phyloP scores from a whole-genome alignment of 208 protist species.

The Trypanosoma boissoni region DNA sequence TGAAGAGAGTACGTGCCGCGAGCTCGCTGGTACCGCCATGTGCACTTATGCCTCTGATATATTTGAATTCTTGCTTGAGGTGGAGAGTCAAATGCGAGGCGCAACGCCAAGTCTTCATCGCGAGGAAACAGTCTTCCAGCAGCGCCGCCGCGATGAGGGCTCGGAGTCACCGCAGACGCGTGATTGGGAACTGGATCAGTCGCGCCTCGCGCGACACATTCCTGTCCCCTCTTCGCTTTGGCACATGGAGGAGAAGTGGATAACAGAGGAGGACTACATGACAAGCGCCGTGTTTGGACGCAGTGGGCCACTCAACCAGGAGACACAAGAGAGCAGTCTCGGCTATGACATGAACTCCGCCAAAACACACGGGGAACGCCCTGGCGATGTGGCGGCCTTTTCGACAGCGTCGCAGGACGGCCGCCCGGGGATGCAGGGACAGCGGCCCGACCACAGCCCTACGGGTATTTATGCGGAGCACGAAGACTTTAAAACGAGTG shows the following conservation, averaged over 20 bases:
- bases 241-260: conserved; percentile 91
- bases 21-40: conserved; percentile 87
- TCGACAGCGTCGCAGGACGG: conserved; percentile 36
- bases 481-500: conserved; percentile 80
- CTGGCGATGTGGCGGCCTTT: conserved; percentile 61
- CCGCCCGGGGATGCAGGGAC: conserved; percentile 67
- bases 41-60: conserved; percentile 84
- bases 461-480: conserved; percentile 71
- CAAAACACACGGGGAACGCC: conserved; percentile 72
- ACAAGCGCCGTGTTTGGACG: conserved; percentile 75
- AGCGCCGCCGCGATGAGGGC: conserved; percentile 49
- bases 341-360: conserved; percentile 86
- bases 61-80: conserved; percentile 88
- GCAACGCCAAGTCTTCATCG: conserved; percentile 35
- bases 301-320: conserved; percentile 81
- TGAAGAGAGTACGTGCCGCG: conserved; percentile 66
- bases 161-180: conserved; percentile 14
- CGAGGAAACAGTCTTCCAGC: conserved; percentile 75
- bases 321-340: conserved; percentile 80
- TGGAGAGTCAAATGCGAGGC: conserved; percentile 89
- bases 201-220: conserved; percentile 81
- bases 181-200: conserved; percentile 80
- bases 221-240: conserved; percentile 79
- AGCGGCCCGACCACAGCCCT: conserved; percentile 81
- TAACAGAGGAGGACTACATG: conserved; percentile 89